Base-by-base conservation (phyloP, 805 yeast genomes). In the Schizosaccharomyces lindneri region DNA sequence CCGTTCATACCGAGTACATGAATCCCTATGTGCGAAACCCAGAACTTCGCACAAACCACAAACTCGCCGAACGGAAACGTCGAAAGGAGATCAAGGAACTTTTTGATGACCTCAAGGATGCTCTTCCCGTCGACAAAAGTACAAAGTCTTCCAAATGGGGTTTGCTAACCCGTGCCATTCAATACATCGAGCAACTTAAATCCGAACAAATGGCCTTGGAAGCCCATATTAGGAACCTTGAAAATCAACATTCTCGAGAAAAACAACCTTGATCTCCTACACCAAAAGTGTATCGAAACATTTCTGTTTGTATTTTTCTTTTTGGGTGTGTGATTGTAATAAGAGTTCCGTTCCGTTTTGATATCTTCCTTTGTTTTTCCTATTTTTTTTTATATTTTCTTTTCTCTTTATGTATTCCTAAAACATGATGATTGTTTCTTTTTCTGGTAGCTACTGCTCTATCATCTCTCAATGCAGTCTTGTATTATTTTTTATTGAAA, bases 21-120 rank as follows among this genome's bases (percentile, higher is more conserved):
- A 29, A 29, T 24, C 65, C 65, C 24, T 66, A 66, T 59, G 62
- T 65, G 7, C 66, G 68, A 15, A 65, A 67, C 43, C 67, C 67
- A 19, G 68, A 65, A 59, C 64, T 66, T n/a, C 63, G 68, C 19
- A 65, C 64, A 61, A 66, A 65, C 13, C 68, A 66, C 63, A 66
- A 66, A 55, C 65, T 66, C 31, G 68, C 68, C 24, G 68, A 66
- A 61, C 63, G 68, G 19, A 62, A 66, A 19, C 64, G 68, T 9
- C 66, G 68, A 5, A 62, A 64, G 36, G 68, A 66, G 55, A 66
- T 66, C 66, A 59, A 67, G 32, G 46, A 65, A 5, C 64, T 66
- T 41, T 66, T 66, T 61, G 65, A 64, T n/a, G 66, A 65, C 51
- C 62, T 66, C 36, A 62, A 64, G 32, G 62, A 64, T 27, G 59